These are phyloP conservation scores for Suhomyces vadensis DNA, from an alignment of 805 yeast species.

Conservation along the genomic window DNA sequence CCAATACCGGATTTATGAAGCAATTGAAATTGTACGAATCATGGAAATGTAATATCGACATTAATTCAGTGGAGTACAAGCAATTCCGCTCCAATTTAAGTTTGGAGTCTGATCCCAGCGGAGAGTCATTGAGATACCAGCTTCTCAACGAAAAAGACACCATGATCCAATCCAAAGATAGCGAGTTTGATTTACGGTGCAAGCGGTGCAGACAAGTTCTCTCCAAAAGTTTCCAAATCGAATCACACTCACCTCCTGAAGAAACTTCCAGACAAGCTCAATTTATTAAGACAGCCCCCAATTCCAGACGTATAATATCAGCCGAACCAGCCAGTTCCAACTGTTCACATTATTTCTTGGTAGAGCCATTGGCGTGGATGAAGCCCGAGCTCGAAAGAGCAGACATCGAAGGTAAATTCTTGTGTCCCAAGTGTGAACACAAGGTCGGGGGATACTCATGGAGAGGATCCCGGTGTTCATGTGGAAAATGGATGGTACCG, in stretches of 20 bases:
- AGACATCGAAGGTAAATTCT: conserved; percentile 81
- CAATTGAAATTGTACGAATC: conserved; percentile 66
- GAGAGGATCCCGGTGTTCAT: conserved; percentile 92
- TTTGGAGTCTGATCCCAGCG: conserved; percentile 42
- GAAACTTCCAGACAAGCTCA: conserved; percentile 63
- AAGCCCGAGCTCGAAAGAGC: conserved; percentile 69
- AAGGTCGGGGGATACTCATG: conserved; percentile 92
- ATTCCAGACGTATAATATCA: conserved; percentile 60
- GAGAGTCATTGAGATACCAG: conserved; percentile 31
- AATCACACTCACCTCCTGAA: conserved; percentile 67
- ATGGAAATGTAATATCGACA: conserved; percentile 30
- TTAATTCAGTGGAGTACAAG: conserved; percentile 23
- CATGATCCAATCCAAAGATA: background rate
- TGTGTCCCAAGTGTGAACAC: conserved; percentile 79
- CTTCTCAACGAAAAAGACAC: background rate
- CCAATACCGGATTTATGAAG: conserved; percentile 71
- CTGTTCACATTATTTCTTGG: conserved; percentile 81
- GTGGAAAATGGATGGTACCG: conserved; percentile 96
- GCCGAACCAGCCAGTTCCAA: conserved; percentile 53
- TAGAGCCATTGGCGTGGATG: conserved; percentile 94
- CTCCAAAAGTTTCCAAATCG: conserved; percentile 62
- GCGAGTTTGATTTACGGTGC: conserved; percentile 59
- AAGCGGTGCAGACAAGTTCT: conserved; percentile 75
- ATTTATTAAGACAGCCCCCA: conserved; percentile 63
- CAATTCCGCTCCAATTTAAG: conserved; percentile 27